These are phyloP conservation scores for Acanthamoeba castellanii DNA, from an alignment of 208 protist genomes.

Conservation along the genomic window DNA sequence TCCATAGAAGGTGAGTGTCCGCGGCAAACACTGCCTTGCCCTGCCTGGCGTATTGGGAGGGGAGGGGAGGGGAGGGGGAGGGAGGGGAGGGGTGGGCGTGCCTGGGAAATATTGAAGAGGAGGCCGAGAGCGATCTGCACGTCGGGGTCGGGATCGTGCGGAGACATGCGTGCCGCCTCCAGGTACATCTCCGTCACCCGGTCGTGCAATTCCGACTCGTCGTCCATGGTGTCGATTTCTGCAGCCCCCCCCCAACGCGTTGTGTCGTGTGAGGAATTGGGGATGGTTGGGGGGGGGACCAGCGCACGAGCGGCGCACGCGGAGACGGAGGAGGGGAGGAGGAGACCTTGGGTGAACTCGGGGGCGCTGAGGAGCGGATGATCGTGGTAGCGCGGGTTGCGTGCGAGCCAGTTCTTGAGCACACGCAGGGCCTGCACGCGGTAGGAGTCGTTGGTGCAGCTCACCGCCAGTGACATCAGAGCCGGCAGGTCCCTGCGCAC, in stretches of 20 bases:
- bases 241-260: too few species aligned
- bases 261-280: too few species aligned
- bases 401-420: slow-evolving; percentile 74
- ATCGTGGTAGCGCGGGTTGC: slow-evolving; percentile 67
- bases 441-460: slow-evolving; percentile 85
- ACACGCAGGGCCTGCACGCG: slow-evolving; percentile 72
- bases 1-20: too few species aligned
- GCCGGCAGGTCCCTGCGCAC: slow-evolving; percentile 24
- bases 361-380: background rate
- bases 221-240: background rate
- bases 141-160: slow-evolving; percentile 81
- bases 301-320: background rate
- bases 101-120: slow-evolving; percentile 83
- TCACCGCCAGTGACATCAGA: slow-evolving; percentile 79
- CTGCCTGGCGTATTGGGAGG: background rate
- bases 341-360: slow-evolving; percentile 10
- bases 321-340: background rate
- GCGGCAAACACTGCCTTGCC: too few species aligned
- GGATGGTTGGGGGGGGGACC: too few species aligned
- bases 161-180: slow-evolving; percentile 75
- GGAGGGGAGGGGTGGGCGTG: background rate
- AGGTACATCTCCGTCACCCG: slow-evolving; percentile 79
- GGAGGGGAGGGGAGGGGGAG: background rate
- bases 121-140: slow-evolving; percentile 86
- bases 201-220: slow-evolving; percentile 19